A percentile compares a stretch with the other conserved stretches of the same genome.
Evolutionary conservation across 495 filamentous ascomycete species (phyloP).

Genomic region (Neurospora sp.): DNA sequence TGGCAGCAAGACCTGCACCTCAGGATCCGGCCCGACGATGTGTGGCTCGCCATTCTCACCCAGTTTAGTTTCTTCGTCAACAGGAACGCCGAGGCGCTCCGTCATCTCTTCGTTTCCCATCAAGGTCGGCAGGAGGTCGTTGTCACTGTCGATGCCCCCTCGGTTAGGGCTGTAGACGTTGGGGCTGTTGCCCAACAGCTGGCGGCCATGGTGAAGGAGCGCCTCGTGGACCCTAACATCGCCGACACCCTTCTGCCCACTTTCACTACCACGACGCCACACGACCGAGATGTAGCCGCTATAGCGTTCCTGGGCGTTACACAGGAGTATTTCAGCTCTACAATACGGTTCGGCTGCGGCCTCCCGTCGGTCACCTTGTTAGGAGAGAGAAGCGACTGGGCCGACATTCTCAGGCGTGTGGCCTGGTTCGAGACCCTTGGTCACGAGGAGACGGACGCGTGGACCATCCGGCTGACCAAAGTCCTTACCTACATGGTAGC

Average conservation of each 20-base stretch:
- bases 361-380: conserved; percentile 31
- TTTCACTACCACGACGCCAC: conserved; percentile 26
- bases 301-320: conserved; percentile 33
- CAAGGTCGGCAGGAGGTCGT: not conserved
- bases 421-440: conserved; percentile 17
- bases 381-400: conserved; percentile 27
- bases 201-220: conserved; percentile 2
- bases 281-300: conserved; percentile 23
- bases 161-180: not conserved
- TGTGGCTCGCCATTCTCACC: conserved; percentile 49
- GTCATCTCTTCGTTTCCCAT: conserved; percentile 33
- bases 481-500: conserved; percentile 27
- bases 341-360: conserved; percentile 21
- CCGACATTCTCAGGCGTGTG: conserved; percentile 17
- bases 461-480: conserved; percentile 16
- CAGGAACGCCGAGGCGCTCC: conserved; percentile 35
- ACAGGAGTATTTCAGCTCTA: conserved; percentile 24
- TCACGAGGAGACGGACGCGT: conserved; percentile 20
- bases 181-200: not conserved
- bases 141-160: not conserved
- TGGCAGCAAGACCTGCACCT: conserved; percentile 47
- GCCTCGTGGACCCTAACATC: conserved; percentile 17
- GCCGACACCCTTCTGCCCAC: conserved; percentile 26
- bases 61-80: conserved; percentile 46
- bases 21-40: conserved; percentile 48